These are phyloP conservation scores for Magnaporthiopsis rhizophila DNA, from an alignment of 2,329 filamentous ascomycete species.

Conservation along the genomic window DNA sequence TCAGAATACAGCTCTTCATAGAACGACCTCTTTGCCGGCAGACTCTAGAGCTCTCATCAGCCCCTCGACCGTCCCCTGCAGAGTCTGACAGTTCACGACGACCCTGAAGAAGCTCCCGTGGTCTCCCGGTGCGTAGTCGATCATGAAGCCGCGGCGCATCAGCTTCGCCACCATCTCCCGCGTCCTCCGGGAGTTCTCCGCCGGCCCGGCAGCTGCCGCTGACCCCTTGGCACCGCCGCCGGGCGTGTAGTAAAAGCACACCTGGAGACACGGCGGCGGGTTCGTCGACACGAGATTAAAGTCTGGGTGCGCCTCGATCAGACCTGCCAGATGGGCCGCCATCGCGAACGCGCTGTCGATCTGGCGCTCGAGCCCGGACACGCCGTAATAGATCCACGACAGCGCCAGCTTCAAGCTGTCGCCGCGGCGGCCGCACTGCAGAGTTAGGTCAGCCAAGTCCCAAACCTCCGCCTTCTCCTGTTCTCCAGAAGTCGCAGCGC, in stretches of 20 bases:
- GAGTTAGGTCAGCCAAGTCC: conserved; percentile 86
- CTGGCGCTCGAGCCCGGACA: conserved; percentile 59
- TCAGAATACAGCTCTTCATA: background rate
- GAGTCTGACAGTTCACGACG: conserved; percentile 50
- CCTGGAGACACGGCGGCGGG: conserved; percentile 81
- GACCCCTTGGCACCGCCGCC: conserved; percentile 35
- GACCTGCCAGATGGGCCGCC: conserved; percentile 58
- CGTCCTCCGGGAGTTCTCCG: conserved; percentile 41
- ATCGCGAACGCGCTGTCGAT: conserved; percentile 66
- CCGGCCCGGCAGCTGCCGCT: conserved; percentile 27
- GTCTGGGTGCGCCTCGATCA: conserved; percentile 43
- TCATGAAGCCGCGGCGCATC: conserved; percentile 47
- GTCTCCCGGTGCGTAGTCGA: conserved; percentile 52
- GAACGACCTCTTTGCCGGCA: conserved; percentile 26
- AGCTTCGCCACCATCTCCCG: conserved; percentile 39
- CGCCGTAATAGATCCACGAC: conserved; percentile 84
- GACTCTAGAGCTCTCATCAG: conserved; percentile 46
- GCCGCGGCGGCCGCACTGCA: conserved; percentile 83
- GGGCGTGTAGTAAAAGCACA: conserved; percentile 84
- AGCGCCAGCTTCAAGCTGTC: conserved; percentile 84
- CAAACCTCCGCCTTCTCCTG: conserved; percentile 42
- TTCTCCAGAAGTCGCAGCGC: conserved; percentile 17
- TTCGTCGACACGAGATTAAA: conserved; percentile 67
- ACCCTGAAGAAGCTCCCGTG: conserved; percentile 51
- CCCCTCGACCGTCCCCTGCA: conserved; percentile 41